Evolutionary conservation across 2,329 filamentous ascomycete genomes (phyloP), one percentile per base, ranked within the genome.

Genomic region (Penicillium hordei): DNA sequence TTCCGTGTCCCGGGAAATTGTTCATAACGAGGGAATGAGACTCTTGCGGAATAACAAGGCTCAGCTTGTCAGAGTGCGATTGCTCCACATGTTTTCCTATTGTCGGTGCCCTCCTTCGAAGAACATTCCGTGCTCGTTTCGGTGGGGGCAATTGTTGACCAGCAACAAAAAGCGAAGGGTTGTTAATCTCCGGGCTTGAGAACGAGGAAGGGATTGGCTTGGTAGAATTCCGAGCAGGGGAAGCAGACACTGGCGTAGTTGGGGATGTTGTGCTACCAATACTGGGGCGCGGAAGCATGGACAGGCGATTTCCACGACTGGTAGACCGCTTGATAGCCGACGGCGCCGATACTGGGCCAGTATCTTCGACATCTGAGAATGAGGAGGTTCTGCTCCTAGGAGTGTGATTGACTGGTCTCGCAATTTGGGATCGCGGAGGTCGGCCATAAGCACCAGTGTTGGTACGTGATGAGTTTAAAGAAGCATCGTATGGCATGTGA

Each of bases 41-140:
- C 17, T 48, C 56, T 48, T 62, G 63, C 4, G 71, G 68, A 42
- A 74, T 73, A 8, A 72, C 64, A 23, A 73, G 61, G 52, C 71
- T 71, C n/a, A 72, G 57, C 21, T 69, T 72, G 55, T 70, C 65
- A 9, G 55, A 52, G 59, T 58, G 61, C 38, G 25, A 63, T 21
- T 64, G 64, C 38, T 62, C 69, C 36, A 59, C 65, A 63, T 73
- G 66, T 50, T 72, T 72, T 39, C 72, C 73, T 65, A 76, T 76
- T 55, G 70, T 76, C 4, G 77, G 73, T 36, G 74, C 72, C 60
- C 73, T 78, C 54, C 77, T 70, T 54, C 77, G 73, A 48, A 79
- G 65, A 53, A 78, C 69, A 60, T 78, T 78, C 48, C 73, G 70
- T 40, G 68, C 64, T 44, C 67, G 68, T 59, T 68, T 68, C 27